phyloP scores from a whole-genome alignment of 73 alveolate species.

The Blepharisma stoltei region DNA sequence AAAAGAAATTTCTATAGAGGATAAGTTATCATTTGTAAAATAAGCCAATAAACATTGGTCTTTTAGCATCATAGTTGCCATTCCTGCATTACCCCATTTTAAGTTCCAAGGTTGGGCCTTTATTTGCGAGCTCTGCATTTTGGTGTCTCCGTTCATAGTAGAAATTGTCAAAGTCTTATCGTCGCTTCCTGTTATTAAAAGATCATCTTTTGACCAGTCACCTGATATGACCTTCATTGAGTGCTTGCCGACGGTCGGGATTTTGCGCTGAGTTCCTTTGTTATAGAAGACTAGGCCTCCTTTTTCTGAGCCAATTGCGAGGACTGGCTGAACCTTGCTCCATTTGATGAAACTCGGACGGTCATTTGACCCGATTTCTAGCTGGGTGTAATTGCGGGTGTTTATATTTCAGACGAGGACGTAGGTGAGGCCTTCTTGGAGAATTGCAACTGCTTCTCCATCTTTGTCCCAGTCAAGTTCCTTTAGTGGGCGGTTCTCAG shows the following conservation, averaged over 20 bases:
- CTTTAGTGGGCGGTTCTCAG: conserved; percentile 68
- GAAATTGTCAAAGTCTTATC: conserved; percentile 90
- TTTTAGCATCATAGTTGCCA: conserved; percentile 26
- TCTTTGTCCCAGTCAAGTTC: conserved; percentile 94
- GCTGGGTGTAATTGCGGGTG: conserved; percentile 33
- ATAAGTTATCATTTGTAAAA: not conserved
- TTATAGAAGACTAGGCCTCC: conserved; percentile 96
- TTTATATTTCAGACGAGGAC: conserved; percentile 16
- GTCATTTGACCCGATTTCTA: conserved; percentile 68
- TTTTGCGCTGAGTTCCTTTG: conserved; percentile 92
- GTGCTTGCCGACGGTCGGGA: conserved; percentile 97
- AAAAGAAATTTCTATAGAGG: conserved; percentile 87
- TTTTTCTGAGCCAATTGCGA: conserved; percentile 96
- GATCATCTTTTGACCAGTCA: conserved; percentile 66
- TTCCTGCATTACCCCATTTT: conserved; percentile 77
- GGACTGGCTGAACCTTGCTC: conserved; percentile 91
- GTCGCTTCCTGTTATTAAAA: conserved; percentile 86
- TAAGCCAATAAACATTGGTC: not conserved
- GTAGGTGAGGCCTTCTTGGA: conserved; percentile 65
- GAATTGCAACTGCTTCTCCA: conserved; percentile 93
- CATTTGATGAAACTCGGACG: conserved; percentile 89
- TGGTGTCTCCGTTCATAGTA: conserved; percentile 86
- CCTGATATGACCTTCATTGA: conserved; percentile 90
- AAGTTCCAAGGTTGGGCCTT: conserved; percentile 82
- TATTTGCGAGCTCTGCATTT: conserved; percentile 71